Evolutionary conservation across 139 green algal species (phyloP), one percentile per base, ranked within the genome.

Genomic region (Coelastrella sp.): DNA sequence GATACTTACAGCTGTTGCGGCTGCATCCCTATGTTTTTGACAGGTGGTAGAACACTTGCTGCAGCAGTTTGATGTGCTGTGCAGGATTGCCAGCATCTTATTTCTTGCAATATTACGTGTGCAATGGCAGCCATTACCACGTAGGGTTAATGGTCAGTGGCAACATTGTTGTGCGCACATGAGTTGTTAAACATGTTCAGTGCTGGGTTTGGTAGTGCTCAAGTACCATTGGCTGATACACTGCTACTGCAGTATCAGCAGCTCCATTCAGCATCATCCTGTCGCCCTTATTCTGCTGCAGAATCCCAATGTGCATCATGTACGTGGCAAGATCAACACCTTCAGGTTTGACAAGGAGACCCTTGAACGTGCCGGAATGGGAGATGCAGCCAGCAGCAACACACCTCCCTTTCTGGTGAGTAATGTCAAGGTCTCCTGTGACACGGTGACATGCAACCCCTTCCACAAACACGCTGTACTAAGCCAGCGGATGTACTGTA

Each of bases 271-370:
- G 35, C 35, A 49, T 49, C 35, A 49, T 49, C 73, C 84, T 27
- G 9, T 56, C 85, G n/a, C 24, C 63, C 35, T 49, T 49, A n/a
- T n/a, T 22, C 57, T 68, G 7, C 56, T 61, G 20, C 84, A 93
- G 89, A 92, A 93, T 87, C 84, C 84, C 59, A 87, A 83, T 20
- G 75, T 92, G 56, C 85, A 91, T 83, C 87, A 91, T 87, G 90
- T 95, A 70, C 91, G 91, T 19, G 92, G 93, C 89, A 93, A 92
- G 76, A 96, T 97, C 93, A 95, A 96, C 89, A 91, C 96, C n/a
- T 96, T 97, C 84, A 63, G 89, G n/a, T 97, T 97, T 89, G 92
- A 96, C 84, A 93, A 95, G n/a, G 94, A 95, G 74, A 95, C 96
- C 8, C 82, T 96, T 68, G 91, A 95, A 89, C 92, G 95, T 0